Conservation (phyloP, 208 protist species). For the Kentomonas sorsogonicus region DNA sequence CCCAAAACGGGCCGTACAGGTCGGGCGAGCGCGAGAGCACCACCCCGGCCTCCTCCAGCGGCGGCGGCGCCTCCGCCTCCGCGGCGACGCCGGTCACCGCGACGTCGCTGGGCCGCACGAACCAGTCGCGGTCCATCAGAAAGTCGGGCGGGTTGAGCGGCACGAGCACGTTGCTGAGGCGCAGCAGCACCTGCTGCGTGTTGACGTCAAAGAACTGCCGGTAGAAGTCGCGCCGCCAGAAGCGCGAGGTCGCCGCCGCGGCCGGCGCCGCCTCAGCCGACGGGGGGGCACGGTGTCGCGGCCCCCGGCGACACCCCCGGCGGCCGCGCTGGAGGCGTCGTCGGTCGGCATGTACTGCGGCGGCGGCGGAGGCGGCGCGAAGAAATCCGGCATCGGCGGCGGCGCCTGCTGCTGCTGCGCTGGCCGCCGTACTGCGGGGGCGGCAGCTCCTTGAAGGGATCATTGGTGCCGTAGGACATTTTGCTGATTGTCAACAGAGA, state of each 20-base stretch:
- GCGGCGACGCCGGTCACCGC: slow-evolving; percentile 2
- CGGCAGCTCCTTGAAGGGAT: slow-evolving; percentile 51
- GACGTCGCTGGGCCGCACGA: slow-evolving; percentile 17
- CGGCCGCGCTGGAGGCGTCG: slow-evolving; percentile 8
- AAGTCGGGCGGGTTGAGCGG: slow-evolving; percentile 77
- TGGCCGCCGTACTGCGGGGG: background rate
- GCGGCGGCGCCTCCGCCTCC: slow-evolving; percentile 11
- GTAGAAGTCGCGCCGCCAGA: slow-evolving; percentile 83
- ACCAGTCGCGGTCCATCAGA: slow-evolving; percentile 75
- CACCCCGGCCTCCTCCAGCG: slow-evolving; percentile 40
- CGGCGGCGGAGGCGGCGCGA: background rate
- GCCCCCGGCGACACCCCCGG: slow-evolving; percentile 4
- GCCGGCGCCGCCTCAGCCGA: slow-evolving; percentile 6
- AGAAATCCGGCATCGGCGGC: background rate
- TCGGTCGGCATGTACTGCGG: background rate
- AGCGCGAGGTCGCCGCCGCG: slow-evolving; percentile 34
- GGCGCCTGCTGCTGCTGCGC: slow-evolving; percentile 1
- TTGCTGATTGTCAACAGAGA: no score
- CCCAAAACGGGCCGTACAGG: slow-evolving; percentile 90
- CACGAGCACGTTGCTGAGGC: slow-evolving; percentile 62
- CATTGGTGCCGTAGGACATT: slow-evolving; percentile 32
- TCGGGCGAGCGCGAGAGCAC: slow-evolving; percentile 56
- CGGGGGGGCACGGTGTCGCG: slow-evolving; percentile 9
- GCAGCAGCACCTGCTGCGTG: slow-evolving; percentile 72
- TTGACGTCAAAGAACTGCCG: slow-evolving; percentile 90